These are phyloP conservation scores for Phytophthora palmivora DNA, from an alignment of 352 stramenopile genomes.

Conservation along the genomic window DNA sequence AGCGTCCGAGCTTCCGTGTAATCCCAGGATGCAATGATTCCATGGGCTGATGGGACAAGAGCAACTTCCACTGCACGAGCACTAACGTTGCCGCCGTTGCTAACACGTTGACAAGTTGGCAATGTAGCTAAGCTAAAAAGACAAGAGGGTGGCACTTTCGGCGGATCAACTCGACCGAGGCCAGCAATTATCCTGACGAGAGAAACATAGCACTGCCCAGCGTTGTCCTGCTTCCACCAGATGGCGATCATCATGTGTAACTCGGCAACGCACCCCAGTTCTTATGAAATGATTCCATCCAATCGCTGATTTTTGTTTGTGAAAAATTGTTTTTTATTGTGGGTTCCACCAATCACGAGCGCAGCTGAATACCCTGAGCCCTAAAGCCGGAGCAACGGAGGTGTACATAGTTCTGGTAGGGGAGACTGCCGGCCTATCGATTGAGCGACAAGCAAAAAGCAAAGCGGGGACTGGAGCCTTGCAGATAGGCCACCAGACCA, in stretches of 20 bases:
- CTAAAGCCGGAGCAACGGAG: constrained; percentile 31
- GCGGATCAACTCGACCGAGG: constrained; percentile 11
- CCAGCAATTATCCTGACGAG: constrained; percentile 15
- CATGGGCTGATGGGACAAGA: neutral
- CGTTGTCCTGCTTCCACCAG: constrained; percentile 20
- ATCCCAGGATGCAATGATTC: neutral
- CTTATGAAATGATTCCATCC: constrained; percentile 21
- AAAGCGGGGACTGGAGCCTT: constrained; percentile 23
- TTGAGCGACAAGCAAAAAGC: constrained; percentile 25
- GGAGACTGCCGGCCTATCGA: constrained; percentile 18
- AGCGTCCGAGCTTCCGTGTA: constrained; percentile 4
- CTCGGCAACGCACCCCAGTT: constrained; percentile 18
- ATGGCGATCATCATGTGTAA: constrained; percentile 30
- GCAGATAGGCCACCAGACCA: constrained; percentile 34
- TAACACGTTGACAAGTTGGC: neutral
- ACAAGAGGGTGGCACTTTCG: neutral
- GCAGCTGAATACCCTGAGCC: constrained; percentile 10
- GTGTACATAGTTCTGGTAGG: constrained; percentile 21
- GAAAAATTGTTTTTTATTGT: neutral
- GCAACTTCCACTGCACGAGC: neutral
- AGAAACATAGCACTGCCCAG: constrained; percentile 9
- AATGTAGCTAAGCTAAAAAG: neutral
- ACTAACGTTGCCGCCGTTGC: neutral
- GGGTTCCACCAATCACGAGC: constrained; percentile 12
- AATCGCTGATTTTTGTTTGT: constrained; percentile 30